phyloP scores from a whole-genome alignment of 257 asterid species.

The Misopates orontium region DNA sequence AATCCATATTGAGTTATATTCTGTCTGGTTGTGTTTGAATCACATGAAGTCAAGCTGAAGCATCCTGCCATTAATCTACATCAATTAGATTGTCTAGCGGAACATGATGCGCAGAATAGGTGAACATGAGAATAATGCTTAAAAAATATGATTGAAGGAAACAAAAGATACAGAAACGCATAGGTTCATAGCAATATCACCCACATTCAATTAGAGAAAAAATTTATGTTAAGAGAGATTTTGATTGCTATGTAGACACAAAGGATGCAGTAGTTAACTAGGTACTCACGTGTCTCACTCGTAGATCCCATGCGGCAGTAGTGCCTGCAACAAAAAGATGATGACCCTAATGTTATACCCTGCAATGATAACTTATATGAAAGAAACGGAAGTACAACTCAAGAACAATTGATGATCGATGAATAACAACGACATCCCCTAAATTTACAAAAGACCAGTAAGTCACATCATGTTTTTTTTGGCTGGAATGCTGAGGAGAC shows the following conservation, averaged over 20 bases:
- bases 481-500: too few species aligned
- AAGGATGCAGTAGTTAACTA: not conserved
- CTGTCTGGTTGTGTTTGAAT: conserved; percentile 54
- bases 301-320: conserved; percentile 72
- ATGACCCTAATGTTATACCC: not conserved
- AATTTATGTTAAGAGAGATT: not conserved
- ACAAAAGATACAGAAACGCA: not conserved
- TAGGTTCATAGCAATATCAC: not conserved
- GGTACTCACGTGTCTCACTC: conserved; percentile 45
- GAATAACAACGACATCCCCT: too few species aligned
- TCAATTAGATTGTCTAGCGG: conserved; percentile 5
- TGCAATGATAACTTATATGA: not conserved
- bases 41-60: conserved; percentile 67
- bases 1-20: conserved; percentile 71
- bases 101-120: not conserved
- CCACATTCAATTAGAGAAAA: not conserved
- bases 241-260: not conserved
- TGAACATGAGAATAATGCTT: too few species aligned
- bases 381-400: not conserved
- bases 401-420: not conserved
- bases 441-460: not conserved
- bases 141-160: not conserved
- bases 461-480: not conserved
- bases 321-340: conserved; percentile 43
- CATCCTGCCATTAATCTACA: conserved; percentile 54